Percentiles rank a stretch among this genome's conserved stretches.
Conservation (phyloP, 2,329 filamentous ascomycete species). For the Hypoxylon rubiginosum region DNA sequence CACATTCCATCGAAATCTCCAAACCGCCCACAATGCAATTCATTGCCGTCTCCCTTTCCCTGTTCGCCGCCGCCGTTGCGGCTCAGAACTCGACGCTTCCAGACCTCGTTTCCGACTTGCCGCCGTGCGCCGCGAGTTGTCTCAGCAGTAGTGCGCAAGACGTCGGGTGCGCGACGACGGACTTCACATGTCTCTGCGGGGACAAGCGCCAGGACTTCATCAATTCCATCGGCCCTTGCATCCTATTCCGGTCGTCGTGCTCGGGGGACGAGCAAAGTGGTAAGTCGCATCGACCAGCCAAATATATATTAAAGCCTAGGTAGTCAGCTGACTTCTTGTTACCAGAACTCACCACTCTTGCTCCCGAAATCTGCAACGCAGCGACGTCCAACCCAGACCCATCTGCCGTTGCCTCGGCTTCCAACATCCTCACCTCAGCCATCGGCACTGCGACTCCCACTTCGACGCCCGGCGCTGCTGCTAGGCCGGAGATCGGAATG, state of each 20-base stretch:
- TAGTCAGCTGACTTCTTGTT: constrained; percentile 14
- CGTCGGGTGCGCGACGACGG: constrained; percentile 46
- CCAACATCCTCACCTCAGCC: constrained; percentile 47
- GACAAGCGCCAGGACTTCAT: constrained; percentile 44
- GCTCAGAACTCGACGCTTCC: constrained; percentile 47
- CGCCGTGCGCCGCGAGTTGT: constrained; percentile 49
- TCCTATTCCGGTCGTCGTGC: constrained; percentile 39
- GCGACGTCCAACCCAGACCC: constrained; percentile 43
- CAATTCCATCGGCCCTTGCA: constrained; percentile 42
- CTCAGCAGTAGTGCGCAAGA: constrained; percentile 40
- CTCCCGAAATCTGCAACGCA: constrained; percentile 48
- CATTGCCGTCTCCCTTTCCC: constrained; percentile 37
- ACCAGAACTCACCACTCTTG: constrained; percentile 42
- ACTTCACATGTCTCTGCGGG: constrained; percentile 51
- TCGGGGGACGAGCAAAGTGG: constrained; percentile 42
- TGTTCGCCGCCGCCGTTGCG: constrained; percentile 45
- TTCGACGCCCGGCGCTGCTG: constrained; percentile 42
- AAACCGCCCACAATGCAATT: constrained; percentile 43
- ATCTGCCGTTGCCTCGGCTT: constrained; percentile 50
- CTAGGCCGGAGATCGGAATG: constrained; percentile 46
- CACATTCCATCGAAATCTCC: constrained; percentile 6
- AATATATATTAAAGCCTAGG: neutral
- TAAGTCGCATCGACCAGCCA: constrained; percentile 35
- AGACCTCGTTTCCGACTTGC: constrained; percentile 48
- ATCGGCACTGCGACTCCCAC: constrained; percentile 41